phyloP scores from a whole-genome alignment of 2,329 filamentous ascomycete species.

The Hypoxylon sp. region DNA sequence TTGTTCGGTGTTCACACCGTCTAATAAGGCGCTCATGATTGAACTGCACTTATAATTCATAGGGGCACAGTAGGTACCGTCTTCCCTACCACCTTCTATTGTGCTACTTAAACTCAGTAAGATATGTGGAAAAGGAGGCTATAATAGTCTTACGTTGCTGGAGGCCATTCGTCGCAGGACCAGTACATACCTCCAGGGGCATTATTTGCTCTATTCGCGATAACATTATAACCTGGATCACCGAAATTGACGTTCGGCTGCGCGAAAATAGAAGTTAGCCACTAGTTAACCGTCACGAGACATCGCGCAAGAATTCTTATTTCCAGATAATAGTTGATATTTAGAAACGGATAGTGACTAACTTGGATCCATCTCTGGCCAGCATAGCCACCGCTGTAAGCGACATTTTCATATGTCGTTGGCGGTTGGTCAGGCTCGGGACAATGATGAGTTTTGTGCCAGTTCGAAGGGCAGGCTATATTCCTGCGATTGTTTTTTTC shows the following conservation, averaged over 20 bases:
- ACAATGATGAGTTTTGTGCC: neutral
- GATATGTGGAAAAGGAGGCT: no score
- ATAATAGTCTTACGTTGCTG: conserved; percentile 4
- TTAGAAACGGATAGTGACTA: neutral
- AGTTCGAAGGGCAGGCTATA: neutral
- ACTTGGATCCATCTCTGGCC: neutral
- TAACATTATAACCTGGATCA: conserved; percentile 8
- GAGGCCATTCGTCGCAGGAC: conserved; percentile 17
- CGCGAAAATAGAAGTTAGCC: no score
- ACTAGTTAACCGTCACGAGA: no score
- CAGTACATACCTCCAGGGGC: conserved; percentile 10
- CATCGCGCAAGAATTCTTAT: no score
- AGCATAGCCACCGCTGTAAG: neutral
- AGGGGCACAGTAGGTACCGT: conserved; percentile 5
- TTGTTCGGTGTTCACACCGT: conserved; percentile 4
- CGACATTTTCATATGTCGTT: neutral
- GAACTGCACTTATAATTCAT: neutral
- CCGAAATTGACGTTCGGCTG: neutral
- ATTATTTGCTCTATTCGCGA: conserved; percentile 1
- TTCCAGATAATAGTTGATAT: no score
- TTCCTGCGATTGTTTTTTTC: neutral
- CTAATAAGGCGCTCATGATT: neutral
- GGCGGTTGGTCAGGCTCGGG: neutral
- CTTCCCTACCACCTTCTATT: neutral
- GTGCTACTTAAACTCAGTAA: neutral